phyloP scores from a whole-genome alignment of 805 yeast species.

The Candida easanensis region DNA sequence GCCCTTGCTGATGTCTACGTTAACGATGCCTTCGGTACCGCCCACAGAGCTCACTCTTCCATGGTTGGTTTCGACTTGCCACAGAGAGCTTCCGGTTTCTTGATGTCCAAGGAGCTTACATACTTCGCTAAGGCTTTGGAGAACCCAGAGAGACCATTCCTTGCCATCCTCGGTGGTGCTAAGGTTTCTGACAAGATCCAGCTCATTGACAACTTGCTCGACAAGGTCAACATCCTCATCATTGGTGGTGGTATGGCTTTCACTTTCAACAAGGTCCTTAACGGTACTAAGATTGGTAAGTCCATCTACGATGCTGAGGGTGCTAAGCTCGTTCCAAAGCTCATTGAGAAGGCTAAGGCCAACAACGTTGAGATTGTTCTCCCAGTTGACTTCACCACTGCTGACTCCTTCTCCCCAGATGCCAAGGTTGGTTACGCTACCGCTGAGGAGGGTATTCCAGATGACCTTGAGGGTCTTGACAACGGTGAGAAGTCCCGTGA shows the following conservation, averaged over 20 bases:
- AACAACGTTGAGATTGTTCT: constrained; percentile 90
- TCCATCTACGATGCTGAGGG: constrained; percentile 93
- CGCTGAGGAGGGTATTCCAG: constrained; percentile 90
- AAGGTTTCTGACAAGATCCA: constrained; percentile 99
- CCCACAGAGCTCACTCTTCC: constrained; percentile 99
- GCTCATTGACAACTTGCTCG: constrained; percentile 93
- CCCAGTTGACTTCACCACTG: constrained; percentile 95
- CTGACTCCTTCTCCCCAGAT: constrained; percentile 89
- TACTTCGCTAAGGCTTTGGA: constrained; percentile 98
- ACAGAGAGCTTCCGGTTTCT: constrained; percentile 98
- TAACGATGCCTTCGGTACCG: constrained; percentile 98
- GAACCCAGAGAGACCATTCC: constrained; percentile 96
- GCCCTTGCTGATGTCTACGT: constrained; percentile 94
- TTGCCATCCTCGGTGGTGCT: constrained; percentile 99
- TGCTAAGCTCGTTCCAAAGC: constrained; percentile 88
- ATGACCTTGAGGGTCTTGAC: constrained; percentile 93
- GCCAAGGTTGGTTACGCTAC: constrained; percentile 85
- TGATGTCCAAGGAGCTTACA: constrained; percentile 94
- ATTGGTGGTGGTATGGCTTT: constrained; percentile 99
- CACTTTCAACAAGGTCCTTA: constrained; percentile 94
- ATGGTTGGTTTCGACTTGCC: constrained; percentile 97
- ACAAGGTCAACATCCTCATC: constrained; percentile 92
- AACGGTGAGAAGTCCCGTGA: constrained; percentile 86
- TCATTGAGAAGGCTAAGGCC: constrained; percentile 94
- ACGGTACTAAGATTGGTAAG: constrained; percentile 83